These are phyloP conservation scores for Magnolia changhungtana DNA, from an alignment of 164 flowering plant genomes.

Conservation along the genomic window DNA sequence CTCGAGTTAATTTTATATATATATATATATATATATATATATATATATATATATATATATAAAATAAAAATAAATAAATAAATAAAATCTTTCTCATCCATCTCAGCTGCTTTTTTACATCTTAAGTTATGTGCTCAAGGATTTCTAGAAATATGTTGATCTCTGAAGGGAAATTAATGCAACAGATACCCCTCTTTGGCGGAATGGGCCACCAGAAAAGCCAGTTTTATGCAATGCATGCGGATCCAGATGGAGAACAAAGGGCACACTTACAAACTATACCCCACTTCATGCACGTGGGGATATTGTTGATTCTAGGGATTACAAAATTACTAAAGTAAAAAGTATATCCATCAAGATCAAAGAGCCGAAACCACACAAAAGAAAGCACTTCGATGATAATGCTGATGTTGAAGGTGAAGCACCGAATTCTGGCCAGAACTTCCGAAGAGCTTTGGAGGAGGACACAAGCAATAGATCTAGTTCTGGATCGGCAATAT, in stretches of 20 bases:
- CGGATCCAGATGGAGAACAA: conserved; percentile 98
- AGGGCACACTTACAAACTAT: conserved; percentile 88
- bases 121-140: not conserved
- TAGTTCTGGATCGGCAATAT: conserved; percentile 93
- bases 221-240: conserved; percentile 99
- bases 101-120: not conserved
- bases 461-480: conserved; percentile 90
- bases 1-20: not conserved
- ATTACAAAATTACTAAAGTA: conserved; percentile 43
- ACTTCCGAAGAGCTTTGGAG: conserved; percentile 47
- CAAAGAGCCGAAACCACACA: conserved; percentile 57
- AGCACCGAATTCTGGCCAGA: conserved; percentile 34
- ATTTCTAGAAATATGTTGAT: not conserved
- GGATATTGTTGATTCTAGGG: conserved; percentile 62
- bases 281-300: conserved; percentile 87
- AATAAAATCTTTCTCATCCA: not conserved
- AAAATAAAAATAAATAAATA: no score
- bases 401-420: conserved; percentile 27
- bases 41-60: no score
- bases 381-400: conserved; percentile 52
- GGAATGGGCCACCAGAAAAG: conserved; percentile 98
- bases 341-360: conserved; percentile 51
- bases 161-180: conserved; percentile 5
- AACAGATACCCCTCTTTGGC: conserved; percentile 98
- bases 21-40: no score